Evolutionary conservation across 257 asterid species (phyloP).

Genomic region (Gentiana dahurica): DNA sequence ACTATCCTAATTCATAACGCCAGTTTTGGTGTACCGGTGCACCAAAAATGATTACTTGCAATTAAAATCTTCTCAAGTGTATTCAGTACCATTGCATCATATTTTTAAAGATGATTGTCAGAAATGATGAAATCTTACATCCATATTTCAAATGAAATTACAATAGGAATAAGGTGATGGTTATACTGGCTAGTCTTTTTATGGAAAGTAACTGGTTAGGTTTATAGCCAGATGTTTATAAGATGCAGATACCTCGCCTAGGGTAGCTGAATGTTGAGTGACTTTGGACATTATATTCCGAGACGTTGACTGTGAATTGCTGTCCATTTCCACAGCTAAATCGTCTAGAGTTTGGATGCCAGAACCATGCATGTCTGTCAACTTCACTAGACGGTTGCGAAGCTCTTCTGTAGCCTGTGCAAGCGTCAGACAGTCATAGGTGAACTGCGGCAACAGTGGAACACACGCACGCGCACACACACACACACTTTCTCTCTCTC

Average conservation of each 20-base stretch:
- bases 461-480: no score
- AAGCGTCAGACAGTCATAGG: neutral
- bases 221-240: conserved; percentile 1
- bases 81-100: no score
- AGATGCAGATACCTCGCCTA: conserved; percentile 56
- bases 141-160: no score
- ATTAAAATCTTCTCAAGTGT: no score
- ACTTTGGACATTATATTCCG: conserved; percentile 69
- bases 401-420: conserved; percentile 87
- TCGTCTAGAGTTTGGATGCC: conserved; percentile 69
- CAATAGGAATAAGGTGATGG: no score
- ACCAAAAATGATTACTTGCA: no score
- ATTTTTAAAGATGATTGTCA: no score
- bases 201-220: no score
- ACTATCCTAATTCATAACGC: neutral
- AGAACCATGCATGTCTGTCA: conserved; percentile 69
- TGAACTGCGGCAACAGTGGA: conserved; percentile 4
- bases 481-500: no score
- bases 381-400: conserved; percentile 46
- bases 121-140: no score
- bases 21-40: no score
- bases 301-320: conserved; percentile 64
- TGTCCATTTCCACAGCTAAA: conserved; percentile 74
- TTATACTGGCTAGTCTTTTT: no score
- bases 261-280: conserved; percentile 68